phyloP scores from a whole-genome alignment of 345 rosid genomes.

The Camelina laxa region DNA sequence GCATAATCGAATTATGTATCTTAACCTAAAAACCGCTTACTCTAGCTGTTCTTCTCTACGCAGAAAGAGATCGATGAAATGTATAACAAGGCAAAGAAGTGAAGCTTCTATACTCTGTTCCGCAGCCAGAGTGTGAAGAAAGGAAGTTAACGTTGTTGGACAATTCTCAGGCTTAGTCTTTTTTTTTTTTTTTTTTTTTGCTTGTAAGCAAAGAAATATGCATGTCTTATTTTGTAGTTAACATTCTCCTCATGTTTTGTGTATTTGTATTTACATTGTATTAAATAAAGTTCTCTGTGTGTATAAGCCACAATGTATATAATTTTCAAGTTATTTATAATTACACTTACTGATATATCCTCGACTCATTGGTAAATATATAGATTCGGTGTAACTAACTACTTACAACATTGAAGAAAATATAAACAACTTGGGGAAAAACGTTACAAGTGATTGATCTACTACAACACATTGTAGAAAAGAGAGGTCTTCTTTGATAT shows the following conservation, averaged over 20 bases:
- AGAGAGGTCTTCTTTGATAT: slow-evolving; percentile 28
- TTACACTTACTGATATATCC: neutral
- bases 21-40: neutral
- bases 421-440: neutral
- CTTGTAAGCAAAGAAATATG: slow-evolving; percentile 8
- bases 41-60: slow-evolving; percentile 11
- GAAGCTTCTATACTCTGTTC: slow-evolving; percentile 3
- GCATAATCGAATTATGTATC: neutral
- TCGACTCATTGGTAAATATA: neutral
- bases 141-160: slow-evolving; percentile 12
- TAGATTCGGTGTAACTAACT: slow-evolving; percentile 1
- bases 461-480: no score
- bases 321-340: neutral
- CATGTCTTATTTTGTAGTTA: neutral
- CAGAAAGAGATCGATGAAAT: slow-evolving; percentile 71
- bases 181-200: neutral
- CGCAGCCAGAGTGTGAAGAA: slow-evolving; percentile 14
- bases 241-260: slow-evolving; percentile 2
- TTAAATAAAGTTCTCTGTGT: neutral
- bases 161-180: neutral
- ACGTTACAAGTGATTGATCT: neutral
- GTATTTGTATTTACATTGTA: slow-evolving; percentile 21
- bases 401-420: neutral
- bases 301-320: neutral
- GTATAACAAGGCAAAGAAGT: slow-evolving; percentile 62